Evolutionary conservation across 768 basidiomycete species (phyloP), one percentile per base, ranked within the genome.

Genomic region (Leccinum uliginosum): DNA sequence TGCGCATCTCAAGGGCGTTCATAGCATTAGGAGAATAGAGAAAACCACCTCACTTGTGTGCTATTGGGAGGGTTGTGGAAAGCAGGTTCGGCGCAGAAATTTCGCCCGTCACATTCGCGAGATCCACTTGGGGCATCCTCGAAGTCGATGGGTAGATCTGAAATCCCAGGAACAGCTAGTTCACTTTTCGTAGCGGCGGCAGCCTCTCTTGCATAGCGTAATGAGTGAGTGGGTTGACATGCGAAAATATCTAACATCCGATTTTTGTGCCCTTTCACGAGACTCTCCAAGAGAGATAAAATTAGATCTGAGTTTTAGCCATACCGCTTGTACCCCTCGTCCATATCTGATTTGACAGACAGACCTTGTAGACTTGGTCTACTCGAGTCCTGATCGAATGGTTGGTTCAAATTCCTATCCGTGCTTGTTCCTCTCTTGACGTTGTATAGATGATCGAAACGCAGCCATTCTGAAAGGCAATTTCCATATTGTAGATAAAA

Each of bases 61-160:
- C 10, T 0, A 3, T 0, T 65, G 60, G 63, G 1, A 6, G 0
- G 52, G 32, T 0, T 63, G 60, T 47, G 0, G 0, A 4, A 32
- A 26, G n/a, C 0, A 0, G 0, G 3, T 53, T 29, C 0, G 0
- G 17, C 38, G 27, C 11, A 59, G 62, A 1, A 63, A 57, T n/a
- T 53, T 62, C 3, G 8, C 1, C 3, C 57, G 64, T 3, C 64
- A 65, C 2, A 4, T 55, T 5, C 7, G 11, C 0, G 64, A 66
- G 2, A 0, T 0, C 0, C 64, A 65, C 10, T 11, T 63, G 10
- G 15, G 17, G 2, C 57, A 63, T 23, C 34, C 15, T 2, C 56
- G 63, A 40, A 6, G 0, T 1, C 10, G 2, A 24, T 12, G 19
- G 10, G 40, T 43, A 21, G 40, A 11, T 43, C 2, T 2, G n/a